phyloP scores from a whole-genome alignment of 257 asterid genomes.

The Primulina tabacum region DNA sequence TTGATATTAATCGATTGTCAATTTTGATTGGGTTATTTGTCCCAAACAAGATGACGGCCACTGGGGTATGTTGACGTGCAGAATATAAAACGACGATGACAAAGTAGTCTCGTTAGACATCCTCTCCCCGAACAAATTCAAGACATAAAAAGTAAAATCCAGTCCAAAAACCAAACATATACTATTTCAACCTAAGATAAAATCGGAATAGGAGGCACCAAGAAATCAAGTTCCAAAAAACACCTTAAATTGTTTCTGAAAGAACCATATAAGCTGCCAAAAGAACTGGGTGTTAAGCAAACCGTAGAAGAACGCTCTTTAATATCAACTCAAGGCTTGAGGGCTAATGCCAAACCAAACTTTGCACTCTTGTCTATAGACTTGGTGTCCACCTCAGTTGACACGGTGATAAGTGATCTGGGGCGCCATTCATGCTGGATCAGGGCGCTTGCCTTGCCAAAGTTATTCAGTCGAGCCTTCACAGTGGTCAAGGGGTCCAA shows the following conservation, averaged over 20 bases:
- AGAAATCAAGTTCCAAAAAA: slow-evolving; percentile 22
- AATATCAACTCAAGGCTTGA: slow-evolving; percentile 40
- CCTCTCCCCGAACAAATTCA: neutral
- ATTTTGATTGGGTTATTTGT: too few relatives aligned
- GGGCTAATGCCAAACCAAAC: slow-evolving; percentile 58
- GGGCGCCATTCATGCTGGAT: slow-evolving; percentile 68
- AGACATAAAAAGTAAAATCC: neutral
- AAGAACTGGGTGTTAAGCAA: neutral
- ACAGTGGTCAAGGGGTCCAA: slow-evolving; percentile 51
- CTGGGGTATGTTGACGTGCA: too few relatives aligned
- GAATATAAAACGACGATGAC: too few relatives aligned
- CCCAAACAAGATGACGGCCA: too few relatives aligned
- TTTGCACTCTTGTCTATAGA: slow-evolving; percentile 53
- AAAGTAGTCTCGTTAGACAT: neutral
- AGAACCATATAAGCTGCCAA: slow-evolving; percentile 4
- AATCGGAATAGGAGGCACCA: slow-evolving; percentile 1
- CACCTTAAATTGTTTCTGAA: slow-evolving; percentile 19
- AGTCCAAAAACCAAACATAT: neutral
- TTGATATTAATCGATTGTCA: too few relatives aligned
- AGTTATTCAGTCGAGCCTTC: slow-evolving; percentile 51
- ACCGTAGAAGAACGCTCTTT: neutral
- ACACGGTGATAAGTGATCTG: slow-evolving; percentile 47
- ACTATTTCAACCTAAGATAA: slow-evolving; percentile 7
- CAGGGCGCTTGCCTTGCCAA: slow-evolving; percentile 52
- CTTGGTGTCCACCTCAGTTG: slow-evolving; percentile 52